Evolutionary conservation across 2,329 filamentous ascomycete genomes (phyloP).

Genomic region (Cladosporium oxysporum): DNA sequence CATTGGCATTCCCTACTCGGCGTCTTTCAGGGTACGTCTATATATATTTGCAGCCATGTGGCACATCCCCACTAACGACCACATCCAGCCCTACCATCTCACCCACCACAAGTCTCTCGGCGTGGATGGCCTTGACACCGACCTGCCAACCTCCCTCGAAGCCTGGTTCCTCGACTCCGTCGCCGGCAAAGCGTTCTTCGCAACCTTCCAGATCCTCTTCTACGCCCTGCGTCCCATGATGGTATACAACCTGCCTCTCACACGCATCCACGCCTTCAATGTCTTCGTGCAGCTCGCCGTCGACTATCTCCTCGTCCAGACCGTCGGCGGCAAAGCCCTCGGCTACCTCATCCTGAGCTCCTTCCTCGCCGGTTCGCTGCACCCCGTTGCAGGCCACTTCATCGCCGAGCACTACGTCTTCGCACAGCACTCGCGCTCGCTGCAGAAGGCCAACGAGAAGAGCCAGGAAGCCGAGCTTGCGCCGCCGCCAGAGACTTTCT

Average conservation of each 20-base stretch:
- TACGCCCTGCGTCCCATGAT: conserved; percentile 96
- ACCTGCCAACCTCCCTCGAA: conserved; percentile 89
- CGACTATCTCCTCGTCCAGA: conserved; percentile 67
- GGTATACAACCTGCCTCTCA: conserved; percentile 86
- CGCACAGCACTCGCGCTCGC: conserved; percentile 54
- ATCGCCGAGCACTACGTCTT: conserved; percentile 84
- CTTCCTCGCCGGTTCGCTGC: conserved; percentile 89
- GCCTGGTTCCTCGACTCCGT: conserved; percentile 92
- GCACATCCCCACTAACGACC: neutral
- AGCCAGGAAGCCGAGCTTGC: conserved; percentile 48
- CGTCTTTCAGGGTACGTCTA: conserved; percentile 76
- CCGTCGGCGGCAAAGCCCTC: conserved; percentile 64
- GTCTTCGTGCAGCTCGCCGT: conserved; percentile 74
- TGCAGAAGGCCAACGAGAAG: conserved; percentile 33
- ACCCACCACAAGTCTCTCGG: conserved; percentile 99
- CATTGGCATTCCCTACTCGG: conserved; percentile 93
- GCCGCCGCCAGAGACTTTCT: conserved; percentile 86
- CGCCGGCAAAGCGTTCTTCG: conserved; percentile 96
- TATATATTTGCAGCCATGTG: neutral
- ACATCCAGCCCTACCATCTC: conserved; percentile 82
- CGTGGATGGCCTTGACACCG: conserved; percentile 92
- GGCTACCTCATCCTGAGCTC: conserved; percentile 85
- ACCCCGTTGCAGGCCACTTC: conserved; percentile 95
- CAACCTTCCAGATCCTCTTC: conserved; percentile 98
- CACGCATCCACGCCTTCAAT: conserved; percentile 81